Base-by-base conservation (phyloP, 805 yeast genomes). In the Yarrowia bubula region DNA sequence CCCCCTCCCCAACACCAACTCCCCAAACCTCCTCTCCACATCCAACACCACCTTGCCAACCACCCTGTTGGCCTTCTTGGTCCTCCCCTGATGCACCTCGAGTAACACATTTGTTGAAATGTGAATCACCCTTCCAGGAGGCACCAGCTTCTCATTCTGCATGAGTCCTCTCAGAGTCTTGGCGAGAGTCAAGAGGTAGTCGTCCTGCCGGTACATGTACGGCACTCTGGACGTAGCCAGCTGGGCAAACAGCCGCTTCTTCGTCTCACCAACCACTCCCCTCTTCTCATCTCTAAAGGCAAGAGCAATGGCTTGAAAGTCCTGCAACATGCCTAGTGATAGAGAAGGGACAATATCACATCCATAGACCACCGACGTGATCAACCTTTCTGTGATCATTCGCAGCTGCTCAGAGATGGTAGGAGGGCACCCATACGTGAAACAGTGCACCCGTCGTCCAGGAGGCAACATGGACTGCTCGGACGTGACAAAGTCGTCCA, bases 61-160 rank as follows among this genome's bases (percentile, higher is more conserved):
- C 69, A 92, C 90, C 69, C 88, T 88, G 76, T 91, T 86, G 48
- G 98, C 97, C 74, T 99, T 99, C 74, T 95, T 95, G 0, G 98
- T 92, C 75, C 85, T 87, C 41, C 99, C 99, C 72, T 84, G 86
- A 80, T 71, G 73, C 4, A 69, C 66, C 51, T 70, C 71, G 42
- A 72, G 70, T 14, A 74, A 69, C 2, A 72, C 69, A 41, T 69
- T 69, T n/a, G 75, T 70, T 17, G 71, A 69, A 41, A 74, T 44
- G 46, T 74, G 75, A 60, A 72, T 74, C 10, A 75, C 71, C n/a
- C 70, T 70, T 1, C 77, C 77, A 0, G 77, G 77, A 6, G 77
- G 77, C 1, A 73, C 71, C 11, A 75, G 70, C 65, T 75, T 75
- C 62, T 75, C 76, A 61, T 68, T 68, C 39, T 68, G 68, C 77